Evolutionary conservation across 805 yeast genomes (phyloP).

Genomic region (Debaryomyces hansenii): DNA sequence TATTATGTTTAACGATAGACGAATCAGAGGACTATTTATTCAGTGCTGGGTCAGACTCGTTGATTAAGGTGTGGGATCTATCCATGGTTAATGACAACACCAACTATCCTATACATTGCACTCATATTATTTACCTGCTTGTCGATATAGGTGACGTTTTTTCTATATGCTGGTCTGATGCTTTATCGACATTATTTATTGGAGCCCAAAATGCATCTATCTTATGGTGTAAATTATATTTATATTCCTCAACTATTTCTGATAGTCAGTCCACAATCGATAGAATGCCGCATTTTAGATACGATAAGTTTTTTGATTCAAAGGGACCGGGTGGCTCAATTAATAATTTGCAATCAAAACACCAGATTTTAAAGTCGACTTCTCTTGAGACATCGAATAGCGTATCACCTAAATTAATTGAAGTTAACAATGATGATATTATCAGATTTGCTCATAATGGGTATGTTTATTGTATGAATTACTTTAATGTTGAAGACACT

Average conservation of each 20-base stretch:
- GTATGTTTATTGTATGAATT: conserved; percentile 71
- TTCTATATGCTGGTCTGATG: conserved; percentile 69
- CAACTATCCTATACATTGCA: conserved; percentile 21
- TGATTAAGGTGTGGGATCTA: conserved; percentile 83
- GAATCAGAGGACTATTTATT: conserved; percentile 60
- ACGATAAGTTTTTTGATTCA: conserved; percentile 87
- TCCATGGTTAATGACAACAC: conserved; percentile 21
- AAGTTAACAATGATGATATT: conserved; percentile 66
- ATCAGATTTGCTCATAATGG: conserved; percentile 89
- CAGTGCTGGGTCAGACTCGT: conserved; percentile 87
- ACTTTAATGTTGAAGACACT: conserved; percentile 12
- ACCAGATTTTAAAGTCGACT: conserved; percentile 17
- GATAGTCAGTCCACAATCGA: conserved; percentile 11
- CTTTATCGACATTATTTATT: conserved; percentile 61
- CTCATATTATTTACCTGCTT: conserved; percentile 78
- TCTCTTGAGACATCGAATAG: conserved; percentile 8
- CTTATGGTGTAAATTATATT: conserved; percentile 56
- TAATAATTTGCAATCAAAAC: conserved; percentile 28
- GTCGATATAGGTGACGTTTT: conserved; percentile 94
- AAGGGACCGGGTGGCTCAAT: conserved; percentile 73
- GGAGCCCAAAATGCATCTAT: conserved; percentile 94
- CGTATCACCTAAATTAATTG: conserved; percentile 43
- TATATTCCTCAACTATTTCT: conserved; percentile 3
- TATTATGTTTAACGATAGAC: conserved; percentile 63
- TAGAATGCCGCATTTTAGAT: conserved; percentile 58